phyloP scores from a whole-genome alignment of 805 yeast genomes.

The Saturnispora halmiae region DNA sequence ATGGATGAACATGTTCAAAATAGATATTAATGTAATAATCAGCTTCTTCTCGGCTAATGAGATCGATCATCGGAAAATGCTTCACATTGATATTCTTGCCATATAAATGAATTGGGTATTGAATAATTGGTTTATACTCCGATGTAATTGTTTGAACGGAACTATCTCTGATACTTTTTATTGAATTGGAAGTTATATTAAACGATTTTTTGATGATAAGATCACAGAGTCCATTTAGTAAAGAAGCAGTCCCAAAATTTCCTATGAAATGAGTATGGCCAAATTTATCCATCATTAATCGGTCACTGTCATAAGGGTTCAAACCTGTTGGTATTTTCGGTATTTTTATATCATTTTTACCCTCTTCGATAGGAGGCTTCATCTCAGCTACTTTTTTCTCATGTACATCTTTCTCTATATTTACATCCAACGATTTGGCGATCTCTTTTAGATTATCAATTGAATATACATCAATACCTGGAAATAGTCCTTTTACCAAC shows the following conservation, averaged over 20 bases:
- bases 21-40: slow-evolving; percentile 31
- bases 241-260: slow-evolving; percentile 36
- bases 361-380: slow-evolving; percentile 3
- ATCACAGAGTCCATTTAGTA: slow-evolving; percentile 36
- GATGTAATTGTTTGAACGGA: slow-evolving; percentile 29
- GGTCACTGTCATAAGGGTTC: slow-evolving; percentile 24
- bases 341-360: background rate
- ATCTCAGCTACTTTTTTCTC: no score
- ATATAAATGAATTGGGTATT: slow-evolving; percentile 28
- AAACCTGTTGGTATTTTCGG: slow-evolving; percentile 19
- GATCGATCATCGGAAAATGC: slow-evolving; percentile 33
- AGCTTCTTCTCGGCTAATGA: slow-evolving; percentile 29
- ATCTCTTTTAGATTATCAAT: slow-evolving; percentile 34
- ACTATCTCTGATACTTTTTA: slow-evolving; percentile 27
- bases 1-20: slow-evolving; percentile 37
- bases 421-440: slow-evolving; percentile 27
- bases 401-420: slow-evolving; percentile 28
- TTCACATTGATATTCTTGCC: slow-evolving; percentile 26
- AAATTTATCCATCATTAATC: slow-evolving; percentile 35
- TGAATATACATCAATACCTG: slow-evolving; percentile 36
- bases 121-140: slow-evolving; percentile 29
- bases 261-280: slow-evolving; percentile 44
- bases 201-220: slow-evolving; percentile 32
- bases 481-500: slow-evolving; percentile 34
- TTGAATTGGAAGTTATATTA: slow-evolving; percentile 26